These are phyloP conservation scores for Hamiltosporidium tvaerminnensis DNA, from an alignment of 371 early-diverging fungal species.

Conservation along the genomic window DNA sequence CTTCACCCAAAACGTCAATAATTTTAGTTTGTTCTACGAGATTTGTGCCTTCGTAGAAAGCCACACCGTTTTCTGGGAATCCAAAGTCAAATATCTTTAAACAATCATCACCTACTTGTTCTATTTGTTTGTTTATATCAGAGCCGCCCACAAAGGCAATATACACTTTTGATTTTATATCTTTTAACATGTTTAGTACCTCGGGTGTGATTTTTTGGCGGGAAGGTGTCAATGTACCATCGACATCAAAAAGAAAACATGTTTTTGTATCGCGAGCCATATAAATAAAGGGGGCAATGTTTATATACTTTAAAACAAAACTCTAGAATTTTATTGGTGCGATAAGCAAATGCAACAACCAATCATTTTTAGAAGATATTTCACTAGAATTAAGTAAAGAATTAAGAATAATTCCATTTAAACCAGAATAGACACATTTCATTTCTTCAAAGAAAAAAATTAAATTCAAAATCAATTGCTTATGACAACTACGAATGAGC, in stretches of 20 bases:
- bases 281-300: too few species aligned
- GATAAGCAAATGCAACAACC: too few species aligned
- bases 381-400: too few species aligned
- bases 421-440: too few species aligned
- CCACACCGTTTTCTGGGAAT: constrained; percentile 96
- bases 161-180: constrained; percentile 68
- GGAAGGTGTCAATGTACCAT: constrained; percentile 88
- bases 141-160: constrained; percentile 97
- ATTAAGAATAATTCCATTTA: too few species aligned
- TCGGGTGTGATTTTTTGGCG: constrained; percentile 56
- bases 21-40: constrained; percentile 60
- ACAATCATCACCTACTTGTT: constrained; percentile 80
- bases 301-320: too few species aligned
- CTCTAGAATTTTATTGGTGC: too few species aligned
- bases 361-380: too few species aligned
- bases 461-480: too few species aligned
- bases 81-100: constrained; percentile 76
- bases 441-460: too few species aligned
- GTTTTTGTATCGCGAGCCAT: too few species aligned
- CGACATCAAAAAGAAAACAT: constrained; percentile 94
- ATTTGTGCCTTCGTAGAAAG: constrained; percentile 68
- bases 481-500: too few species aligned
- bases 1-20: constrained; percentile 78
- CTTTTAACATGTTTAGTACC: constrained; percentile 63
- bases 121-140: constrained; percentile 81